Base-by-base conservation (phyloP, 2,329 filamentous ascomycete genomes). In the Hypocreales sp. region DNA sequence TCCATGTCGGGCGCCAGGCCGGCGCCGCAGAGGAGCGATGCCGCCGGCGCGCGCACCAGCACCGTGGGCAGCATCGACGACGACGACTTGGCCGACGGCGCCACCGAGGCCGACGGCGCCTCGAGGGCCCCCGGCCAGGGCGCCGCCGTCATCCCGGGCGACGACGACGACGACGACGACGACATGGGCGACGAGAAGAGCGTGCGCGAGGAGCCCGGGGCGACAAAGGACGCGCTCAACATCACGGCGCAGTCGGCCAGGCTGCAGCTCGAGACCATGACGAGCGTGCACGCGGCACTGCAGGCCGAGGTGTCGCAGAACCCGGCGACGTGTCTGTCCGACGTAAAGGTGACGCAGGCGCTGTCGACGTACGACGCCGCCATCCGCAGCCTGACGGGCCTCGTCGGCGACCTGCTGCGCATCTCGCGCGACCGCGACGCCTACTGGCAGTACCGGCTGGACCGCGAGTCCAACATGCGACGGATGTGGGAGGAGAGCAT, bases 401-500 rank as follows among this genome's bases (percentile, higher is more conserved):
- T 95, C 7, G 67, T 95, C 31, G 77, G 80, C 13, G 84, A 94
- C 47, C 63, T 98, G 7, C 61, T 94, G 25, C 82, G 86, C 27
- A 95, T 98, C 43, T 87, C 86, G 7, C 77, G 80, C 42, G 90
- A 98, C 46, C 79, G 92, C 27, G 90, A 98, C 51, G 75, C 83
- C 1, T 93, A 92, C 49, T 98, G 90, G 90, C 87, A 95, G 50
- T 92, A 92, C 47, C 76, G 86, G 10, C 62, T 98, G 22, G 86
- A 93, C 40, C 77, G 84, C 29, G 90, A 98, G 55, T 76, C 77
- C 23, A 82, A 93, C 47, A 78, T 95, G 56, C 74, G 90, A 20
- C 77, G 81, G 33, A 81, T 98, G 72, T 98, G 90, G 90, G 90
- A 98, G 54, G 90, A 98, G 44, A 95, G 86, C 53, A 94, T 98